Evolutionary conservation across 2,329 filamentous ascomycete species (phyloP).

Genomic region (Hypoxylon sp.): DNA sequence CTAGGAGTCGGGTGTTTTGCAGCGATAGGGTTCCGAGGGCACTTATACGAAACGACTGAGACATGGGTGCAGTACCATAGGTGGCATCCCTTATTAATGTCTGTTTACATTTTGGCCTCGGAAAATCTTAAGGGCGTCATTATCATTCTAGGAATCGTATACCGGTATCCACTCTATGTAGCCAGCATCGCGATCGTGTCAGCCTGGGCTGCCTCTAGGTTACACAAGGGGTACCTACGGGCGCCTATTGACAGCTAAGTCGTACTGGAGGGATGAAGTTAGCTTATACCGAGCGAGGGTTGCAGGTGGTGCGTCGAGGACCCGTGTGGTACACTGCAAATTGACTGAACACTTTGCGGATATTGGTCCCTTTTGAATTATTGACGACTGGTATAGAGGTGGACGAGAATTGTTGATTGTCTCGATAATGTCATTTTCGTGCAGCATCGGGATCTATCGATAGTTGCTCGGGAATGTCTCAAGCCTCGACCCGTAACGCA

Average conservation of each 20-base stretch:
- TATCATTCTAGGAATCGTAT: slow-evolving; percentile 10
- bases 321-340: not conserved
- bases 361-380: slow-evolving; percentile 7
- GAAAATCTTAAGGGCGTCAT: slow-evolving; percentile 21
- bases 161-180: not conserved
- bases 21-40: slow-evolving; percentile 35
- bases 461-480: slow-evolving; percentile 30
- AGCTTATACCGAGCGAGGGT: slow-evolving; percentile 8
- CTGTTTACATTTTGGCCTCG: slow-evolving; percentile 3
- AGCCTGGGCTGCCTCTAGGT: not conserved
- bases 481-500: slow-evolving; percentile 24
- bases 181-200: slow-evolving; percentile 7
- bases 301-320: not conserved
- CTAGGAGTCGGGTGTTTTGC: slow-evolving; percentile 16
- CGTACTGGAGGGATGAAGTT: slow-evolving; percentile 1
- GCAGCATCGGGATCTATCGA: slow-evolving; percentile 28
- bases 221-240: slow-evolving; percentile 8
- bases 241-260: not conserved
- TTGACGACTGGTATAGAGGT: slow-evolving; percentile 3
- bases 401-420: not conserved
- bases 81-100: slow-evolving; percentile 29
- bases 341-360: not conserved
- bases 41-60: slow-evolving; percentile 25
- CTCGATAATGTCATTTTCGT: slow-evolving; percentile 15
- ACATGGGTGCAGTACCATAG: slow-evolving; percentile 19